Percentiles rank a stretch among this genome's conserved stretches.
Conservation (phyloP, 228 moss, liverwort and hornwort genomes). For the Sphagnum fallax region DNA sequence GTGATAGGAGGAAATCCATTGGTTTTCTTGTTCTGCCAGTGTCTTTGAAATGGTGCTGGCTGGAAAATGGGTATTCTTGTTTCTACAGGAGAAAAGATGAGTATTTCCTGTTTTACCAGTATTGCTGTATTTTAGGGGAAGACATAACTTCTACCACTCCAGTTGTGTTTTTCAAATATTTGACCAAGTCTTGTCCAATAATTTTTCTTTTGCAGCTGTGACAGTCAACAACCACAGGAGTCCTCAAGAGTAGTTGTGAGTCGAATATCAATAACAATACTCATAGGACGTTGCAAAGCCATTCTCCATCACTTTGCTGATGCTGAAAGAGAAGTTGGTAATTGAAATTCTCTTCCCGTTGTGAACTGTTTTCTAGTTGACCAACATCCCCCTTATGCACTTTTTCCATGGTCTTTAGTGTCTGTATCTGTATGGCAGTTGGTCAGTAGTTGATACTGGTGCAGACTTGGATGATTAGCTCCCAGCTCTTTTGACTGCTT, state of each 20-base stretch:
- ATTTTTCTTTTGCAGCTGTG: conserved; percentile 25
- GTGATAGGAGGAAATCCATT: neutral
- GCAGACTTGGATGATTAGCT: neutral
- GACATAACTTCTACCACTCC: no score
- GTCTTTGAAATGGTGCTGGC: neutral
- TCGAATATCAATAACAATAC: conserved; percentile 48
- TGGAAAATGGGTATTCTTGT: no score
- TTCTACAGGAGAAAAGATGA: no score
- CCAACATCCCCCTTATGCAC: no score
- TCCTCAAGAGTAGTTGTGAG: conserved; percentile 70
- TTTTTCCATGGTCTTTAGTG: neutral
- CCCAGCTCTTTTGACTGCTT: neutral
- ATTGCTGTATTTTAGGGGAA: no score
- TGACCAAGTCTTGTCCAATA: no score
- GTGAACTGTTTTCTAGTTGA: no score
- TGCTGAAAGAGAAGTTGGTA: conserved; percentile 46
- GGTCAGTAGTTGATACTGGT: neutral
- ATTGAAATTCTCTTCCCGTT: neutral
- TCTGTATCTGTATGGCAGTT: neutral
- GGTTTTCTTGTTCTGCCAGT: no score
- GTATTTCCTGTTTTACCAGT: no score
- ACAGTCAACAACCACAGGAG: conserved; percentile 29
- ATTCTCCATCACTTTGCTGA: conserved; percentile 74
- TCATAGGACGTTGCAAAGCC: conserved; percentile 61
- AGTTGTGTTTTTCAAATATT: no score